phyloP scores from a whole-genome alignment of 2,329 filamentous ascomycete genomes.

The Sarocladium strictum region DNA sequence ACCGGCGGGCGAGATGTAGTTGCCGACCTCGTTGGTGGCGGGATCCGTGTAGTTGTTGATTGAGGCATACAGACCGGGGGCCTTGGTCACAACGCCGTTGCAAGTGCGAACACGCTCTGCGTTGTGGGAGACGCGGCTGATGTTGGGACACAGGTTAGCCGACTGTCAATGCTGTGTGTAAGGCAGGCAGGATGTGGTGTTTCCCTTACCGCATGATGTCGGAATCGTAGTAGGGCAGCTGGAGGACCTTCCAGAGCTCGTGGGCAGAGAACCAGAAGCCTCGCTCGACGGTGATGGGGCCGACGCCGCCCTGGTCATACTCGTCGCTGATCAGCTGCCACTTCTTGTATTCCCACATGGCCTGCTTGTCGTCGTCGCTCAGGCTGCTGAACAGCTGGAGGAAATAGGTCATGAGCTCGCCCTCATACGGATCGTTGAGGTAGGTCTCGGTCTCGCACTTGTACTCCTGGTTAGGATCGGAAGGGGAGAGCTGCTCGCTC shows the following conservation, averaged over 20 bases:
- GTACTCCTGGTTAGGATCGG: constrained; percentile 24
- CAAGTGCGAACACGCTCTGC: constrained; percentile 35
- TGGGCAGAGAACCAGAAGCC: constrained; percentile 36
- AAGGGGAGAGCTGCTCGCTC: constrained; percentile 26
- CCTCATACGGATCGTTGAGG: constrained; percentile 37
- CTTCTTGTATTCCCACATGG: constrained; percentile 32
- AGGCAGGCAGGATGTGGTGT: too few species aligned
- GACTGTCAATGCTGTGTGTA: not conserved
- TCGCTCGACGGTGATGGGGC: constrained; percentile 35
- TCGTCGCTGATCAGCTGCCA: constrained; percentile 29
- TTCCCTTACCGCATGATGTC: constrained; percentile 30
- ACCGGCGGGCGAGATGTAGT: constrained; percentile 35
- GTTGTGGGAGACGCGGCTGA: constrained; percentile 31
- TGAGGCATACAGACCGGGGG: constrained; percentile 34
- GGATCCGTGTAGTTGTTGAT: constrained; percentile 36
- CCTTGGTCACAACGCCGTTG: constrained; percentile 30
- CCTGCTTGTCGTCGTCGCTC: constrained; percentile 24
- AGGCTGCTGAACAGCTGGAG: constrained; percentile 31
- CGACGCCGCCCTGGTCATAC: constrained; percentile 28
- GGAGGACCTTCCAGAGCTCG: constrained; percentile 35
- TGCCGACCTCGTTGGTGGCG: constrained; percentile 27
- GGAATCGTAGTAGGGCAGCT: constrained; percentile 36
- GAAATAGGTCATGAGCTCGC: constrained; percentile 35
- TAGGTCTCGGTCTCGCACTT: constrained; percentile 26
- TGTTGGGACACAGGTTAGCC: too few species aligned